A percentile compares a stretch with the other conserved stretches of the same genome.
Evolutionary conservation across 306 rosid genomes (phyloP).

Genomic region (Dryas alaskensis): DNA sequence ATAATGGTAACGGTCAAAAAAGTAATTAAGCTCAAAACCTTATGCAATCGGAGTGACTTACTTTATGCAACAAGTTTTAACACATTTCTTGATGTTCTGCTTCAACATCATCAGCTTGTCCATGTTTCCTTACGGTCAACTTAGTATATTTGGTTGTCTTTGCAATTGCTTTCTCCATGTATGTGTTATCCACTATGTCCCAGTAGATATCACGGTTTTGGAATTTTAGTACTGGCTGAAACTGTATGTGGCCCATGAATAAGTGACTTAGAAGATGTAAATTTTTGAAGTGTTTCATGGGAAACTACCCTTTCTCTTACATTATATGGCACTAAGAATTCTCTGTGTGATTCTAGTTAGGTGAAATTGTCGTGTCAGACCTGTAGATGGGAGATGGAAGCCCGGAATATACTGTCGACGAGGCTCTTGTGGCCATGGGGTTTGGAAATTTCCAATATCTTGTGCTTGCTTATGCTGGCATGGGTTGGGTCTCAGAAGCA

Average conservation of each 20-base stretch:
- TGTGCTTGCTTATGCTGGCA: constrained; percentile 85
- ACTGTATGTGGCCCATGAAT: neutral
- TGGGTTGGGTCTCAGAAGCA: constrained; percentile 96
- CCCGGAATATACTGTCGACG: constrained; percentile 64
- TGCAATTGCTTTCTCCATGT: too few species aligned
- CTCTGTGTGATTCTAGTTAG: constrained; percentile 3
- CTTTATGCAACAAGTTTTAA: neutral
- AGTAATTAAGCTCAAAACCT: neutral
- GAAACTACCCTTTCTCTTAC: neutral
- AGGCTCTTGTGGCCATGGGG: constrained; percentile 73
- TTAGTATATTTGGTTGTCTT: neutral
- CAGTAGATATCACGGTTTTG: neutral
- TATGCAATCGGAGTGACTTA: neutral
- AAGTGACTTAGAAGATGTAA: neutral
- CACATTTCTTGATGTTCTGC: neutral
- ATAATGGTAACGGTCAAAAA: neutral
- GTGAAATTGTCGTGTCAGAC: constrained; percentile 6
- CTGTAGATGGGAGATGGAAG: constrained; percentile 39
- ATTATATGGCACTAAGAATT: neutral
- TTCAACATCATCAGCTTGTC: constrained; percentile 1
- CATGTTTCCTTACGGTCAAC: neutral
- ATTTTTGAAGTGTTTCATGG: neutral
- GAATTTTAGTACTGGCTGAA: neutral
- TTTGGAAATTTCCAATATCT: constrained; percentile 83
- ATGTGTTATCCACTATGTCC: neutral